A percentile compares a stretch with the other conserved stretches of the same genome.
Evolutionary conservation across 202 grass and related monocot genomes (phyloP).

Genomic region (Schoenoplectus tabernaemontani): DNA sequence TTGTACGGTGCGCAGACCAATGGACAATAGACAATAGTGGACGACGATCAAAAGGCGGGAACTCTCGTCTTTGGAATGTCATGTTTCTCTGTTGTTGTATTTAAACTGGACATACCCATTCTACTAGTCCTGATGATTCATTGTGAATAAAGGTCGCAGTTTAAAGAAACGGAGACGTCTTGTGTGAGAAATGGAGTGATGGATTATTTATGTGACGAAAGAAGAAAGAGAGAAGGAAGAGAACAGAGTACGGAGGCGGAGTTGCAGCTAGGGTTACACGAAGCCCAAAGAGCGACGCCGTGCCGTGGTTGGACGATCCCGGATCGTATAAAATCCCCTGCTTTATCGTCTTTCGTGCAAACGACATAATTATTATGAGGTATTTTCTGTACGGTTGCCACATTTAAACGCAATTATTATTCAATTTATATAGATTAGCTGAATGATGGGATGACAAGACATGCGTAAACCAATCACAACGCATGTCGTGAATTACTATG

Average conservation of each 20-base stretch:
- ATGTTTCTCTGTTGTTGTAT: no score
- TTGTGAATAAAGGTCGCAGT: no score
- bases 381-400: neutral
- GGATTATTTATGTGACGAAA: neutral
- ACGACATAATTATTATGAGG: neutral
- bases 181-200: neutral
- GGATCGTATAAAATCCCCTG: neutral
- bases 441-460: neutral
- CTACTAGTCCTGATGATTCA: neutral
- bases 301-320: conserved; percentile 13
- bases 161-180: neutral
- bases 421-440: neutral
- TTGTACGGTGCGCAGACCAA: conserved; percentile 1
- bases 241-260: conserved; percentile 1
- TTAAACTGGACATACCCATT: neutral
- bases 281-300: neutral
- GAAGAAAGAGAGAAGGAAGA: neutral
- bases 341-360: conserved; percentile 4
- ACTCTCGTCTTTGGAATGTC: neutral
- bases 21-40: neutral
- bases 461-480: neutral
- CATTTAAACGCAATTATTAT: neutral
- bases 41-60: conserved; percentile 16
- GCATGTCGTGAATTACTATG: no score
- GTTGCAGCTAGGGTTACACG: neutral